Conservation (phyloP, 2,329 filamentous ascomycete genomes). For the Cladorrhinum sp. region DNA sequence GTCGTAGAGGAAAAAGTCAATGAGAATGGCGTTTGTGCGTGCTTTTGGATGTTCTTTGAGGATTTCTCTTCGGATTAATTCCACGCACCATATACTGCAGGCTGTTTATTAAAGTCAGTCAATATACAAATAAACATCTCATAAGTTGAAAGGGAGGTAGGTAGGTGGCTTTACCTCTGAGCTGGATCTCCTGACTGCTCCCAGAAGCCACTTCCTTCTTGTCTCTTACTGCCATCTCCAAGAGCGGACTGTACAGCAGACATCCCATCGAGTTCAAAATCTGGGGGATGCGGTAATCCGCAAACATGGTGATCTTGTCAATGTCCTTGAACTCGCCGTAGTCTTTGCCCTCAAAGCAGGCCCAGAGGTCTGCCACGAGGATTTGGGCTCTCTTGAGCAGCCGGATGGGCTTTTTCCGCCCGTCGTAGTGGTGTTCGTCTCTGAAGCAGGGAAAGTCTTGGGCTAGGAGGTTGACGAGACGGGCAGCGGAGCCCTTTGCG, state of each 20-base stretch:
- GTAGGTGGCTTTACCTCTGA: slow-evolving; percentile 65
- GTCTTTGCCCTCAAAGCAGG: slow-evolving; percentile 78
- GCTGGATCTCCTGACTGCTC: slow-evolving; percentile 76
- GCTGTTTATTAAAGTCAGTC: slow-evolving; percentile 43
- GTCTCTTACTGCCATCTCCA: slow-evolving; percentile 67
- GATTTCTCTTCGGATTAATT: slow-evolving; percentile 82
- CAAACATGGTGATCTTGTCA: slow-evolving; percentile 96
- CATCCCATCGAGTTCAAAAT: slow-evolving; percentile 82
- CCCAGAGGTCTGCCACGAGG: slow-evolving; percentile 93
- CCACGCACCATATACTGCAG: slow-evolving; percentile 94
- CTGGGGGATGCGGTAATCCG: slow-evolving; percentile 95
- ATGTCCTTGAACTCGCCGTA: slow-evolving; percentile 87
- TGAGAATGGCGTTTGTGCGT: slow-evolving; percentile 80
- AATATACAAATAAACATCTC: neutral
- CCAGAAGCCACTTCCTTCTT: slow-evolving; percentile 67
- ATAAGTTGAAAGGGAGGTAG: slow-evolving; percentile 18
- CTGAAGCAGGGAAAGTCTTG: slow-evolving; percentile 81
- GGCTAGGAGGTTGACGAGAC: slow-evolving; percentile 81
- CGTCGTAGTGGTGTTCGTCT: slow-evolving; percentile 75
- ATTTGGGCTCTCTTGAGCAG: slow-evolving; percentile 96
- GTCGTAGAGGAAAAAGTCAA: slow-evolving; percentile 98
- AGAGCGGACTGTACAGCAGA: slow-evolving; percentile 75
- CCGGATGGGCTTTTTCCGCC: slow-evolving; percentile 65
- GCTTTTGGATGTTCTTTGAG: slow-evolving; percentile 66
- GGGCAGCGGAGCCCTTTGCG: slow-evolving; percentile 75